Evolutionary conservation across 108 stramenopile genomes (phyloP).

Genomic region (Hondaea fermentalgiana): DNA sequence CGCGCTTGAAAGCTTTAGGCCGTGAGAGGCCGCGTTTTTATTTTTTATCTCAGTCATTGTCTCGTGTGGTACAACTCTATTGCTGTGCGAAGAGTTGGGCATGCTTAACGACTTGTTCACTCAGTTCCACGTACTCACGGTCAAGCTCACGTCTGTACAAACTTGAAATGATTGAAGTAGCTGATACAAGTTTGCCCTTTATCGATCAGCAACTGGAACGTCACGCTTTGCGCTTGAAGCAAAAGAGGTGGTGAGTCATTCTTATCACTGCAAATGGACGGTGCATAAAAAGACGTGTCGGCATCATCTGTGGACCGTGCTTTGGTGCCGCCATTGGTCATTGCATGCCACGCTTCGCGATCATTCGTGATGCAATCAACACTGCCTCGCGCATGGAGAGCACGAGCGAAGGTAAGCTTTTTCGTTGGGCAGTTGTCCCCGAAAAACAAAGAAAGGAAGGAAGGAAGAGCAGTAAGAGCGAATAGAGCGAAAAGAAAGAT

Average conservation of each 20-base stretch:
- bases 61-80: slow-evolving; percentile 31
- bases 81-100: slow-evolving; percentile 30
- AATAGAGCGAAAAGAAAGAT: not conserved
- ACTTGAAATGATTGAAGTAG: slow-evolving; percentile 55
- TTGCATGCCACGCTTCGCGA: slow-evolving; percentile 40
- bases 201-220: not conserved
- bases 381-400: slow-evolving; percentile 55
- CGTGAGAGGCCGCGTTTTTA: not conserved
- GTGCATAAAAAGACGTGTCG: slow-evolving; percentile 36
- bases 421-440: not conserved
- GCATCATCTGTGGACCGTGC: slow-evolving; percentile 43
- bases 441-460: not conserved
- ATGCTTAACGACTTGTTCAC: slow-evolving; percentile 54
- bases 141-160: slow-evolving; percentile 40
- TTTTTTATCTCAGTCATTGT: slow-evolving; percentile 41
- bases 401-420: slow-evolving; percentile 14
- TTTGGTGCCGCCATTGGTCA: slow-evolving; percentile 52
- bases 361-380: slow-evolving; percentile 57
- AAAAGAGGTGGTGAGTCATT: slow-evolving; percentile 18
- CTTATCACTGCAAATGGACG: slow-evolving; percentile 25
- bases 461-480: not conserved
- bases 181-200: not conserved
- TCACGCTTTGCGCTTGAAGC: slow-evolving; percentile 40
- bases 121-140: slow-evolving; percentile 32
- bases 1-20: not conserved